Percentiles rank a stretch among this genome's conserved stretches.
phyloP scores from a whole-genome alignment of 73 alveolate genomes.

The Tetrahymena elliotti region DNA sequence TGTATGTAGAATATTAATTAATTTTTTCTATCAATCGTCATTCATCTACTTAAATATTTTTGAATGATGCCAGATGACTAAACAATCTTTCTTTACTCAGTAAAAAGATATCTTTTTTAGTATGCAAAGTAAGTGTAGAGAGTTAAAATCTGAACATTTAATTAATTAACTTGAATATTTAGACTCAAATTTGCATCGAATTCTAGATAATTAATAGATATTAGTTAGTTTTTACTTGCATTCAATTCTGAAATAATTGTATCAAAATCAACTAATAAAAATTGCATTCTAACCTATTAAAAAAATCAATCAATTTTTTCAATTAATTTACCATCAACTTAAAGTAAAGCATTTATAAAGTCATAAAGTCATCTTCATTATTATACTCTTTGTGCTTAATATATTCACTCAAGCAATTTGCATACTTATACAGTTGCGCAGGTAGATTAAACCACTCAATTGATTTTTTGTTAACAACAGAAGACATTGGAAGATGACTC shows the following conservation, averaged over 20 bases:
- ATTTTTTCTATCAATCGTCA: not conserved
- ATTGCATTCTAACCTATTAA: not conserved
- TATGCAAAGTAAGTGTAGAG: not conserved
- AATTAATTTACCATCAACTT: not conserved
- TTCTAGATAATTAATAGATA: too few species aligned
- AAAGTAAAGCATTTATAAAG: not conserved
- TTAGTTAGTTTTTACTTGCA: too few species aligned
- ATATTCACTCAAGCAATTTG: not conserved
- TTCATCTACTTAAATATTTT: not conserved
- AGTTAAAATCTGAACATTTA: not conserved
- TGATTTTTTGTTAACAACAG: not conserved
- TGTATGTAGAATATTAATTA: not conserved
- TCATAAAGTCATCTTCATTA: not conserved
- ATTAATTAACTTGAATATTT: too few species aligned
- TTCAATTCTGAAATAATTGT: not conserved
- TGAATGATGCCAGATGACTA: not conserved
- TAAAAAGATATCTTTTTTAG: not conserved
- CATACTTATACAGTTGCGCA: not conserved
- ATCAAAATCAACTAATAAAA: too few species aligned
- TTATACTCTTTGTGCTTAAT: not conserved
- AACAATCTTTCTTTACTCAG: too few species aligned
- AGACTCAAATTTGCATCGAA: not conserved
- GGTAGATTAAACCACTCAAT: not conserved
- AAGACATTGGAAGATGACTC: not conserved
- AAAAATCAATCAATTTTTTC: too few species aligned